These are phyloP conservation scores for Alternaria conjuncta DNA, from an alignment of 2,329 filamentous ascomycete genomes.

Conservation along the genomic window DNA sequence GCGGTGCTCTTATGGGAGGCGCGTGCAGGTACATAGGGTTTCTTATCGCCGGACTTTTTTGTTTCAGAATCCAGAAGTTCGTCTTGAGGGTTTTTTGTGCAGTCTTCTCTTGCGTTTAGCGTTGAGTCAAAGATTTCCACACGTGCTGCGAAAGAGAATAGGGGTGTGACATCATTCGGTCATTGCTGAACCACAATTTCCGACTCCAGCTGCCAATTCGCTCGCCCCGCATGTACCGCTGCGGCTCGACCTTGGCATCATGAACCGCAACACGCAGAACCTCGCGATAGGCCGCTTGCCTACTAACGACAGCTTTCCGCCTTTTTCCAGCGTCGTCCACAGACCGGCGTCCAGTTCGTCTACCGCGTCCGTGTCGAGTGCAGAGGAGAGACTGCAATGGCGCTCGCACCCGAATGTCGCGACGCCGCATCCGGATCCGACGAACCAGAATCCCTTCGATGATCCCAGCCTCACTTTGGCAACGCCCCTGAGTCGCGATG, in stretches of 20 bases:
- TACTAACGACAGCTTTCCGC: conserved; percentile 7
- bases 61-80: neutral
- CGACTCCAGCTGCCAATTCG: neutral
- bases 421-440: conserved; percentile 21
- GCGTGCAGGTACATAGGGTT: conserved; percentile 10
- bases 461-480: conserved; percentile 6
- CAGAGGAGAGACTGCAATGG: conserved; percentile 31
- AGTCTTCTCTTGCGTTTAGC: neutral
- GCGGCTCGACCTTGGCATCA: conserved; percentile 12
- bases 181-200: neutral
- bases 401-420: conserved; percentile 28
- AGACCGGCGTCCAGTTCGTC: conserved; percentile 1
- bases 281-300: conserved; percentile 10
- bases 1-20: neutral
- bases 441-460: conserved; percentile 29
- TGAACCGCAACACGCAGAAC: conserved; percentile 11
- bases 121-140: neutral
- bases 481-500: neutral
- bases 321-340: neutral
- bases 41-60: conserved; percentile 3
- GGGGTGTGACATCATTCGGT: conserved; percentile 6
- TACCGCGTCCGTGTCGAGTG: conserved; percentile 23
- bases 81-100: neutral
- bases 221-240: conserved; percentile 10
- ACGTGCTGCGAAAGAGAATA: neutral